phyloP scores from a whole-genome alignment of 306 rosid genomes.

The Phaseolus lunatus region DNA sequence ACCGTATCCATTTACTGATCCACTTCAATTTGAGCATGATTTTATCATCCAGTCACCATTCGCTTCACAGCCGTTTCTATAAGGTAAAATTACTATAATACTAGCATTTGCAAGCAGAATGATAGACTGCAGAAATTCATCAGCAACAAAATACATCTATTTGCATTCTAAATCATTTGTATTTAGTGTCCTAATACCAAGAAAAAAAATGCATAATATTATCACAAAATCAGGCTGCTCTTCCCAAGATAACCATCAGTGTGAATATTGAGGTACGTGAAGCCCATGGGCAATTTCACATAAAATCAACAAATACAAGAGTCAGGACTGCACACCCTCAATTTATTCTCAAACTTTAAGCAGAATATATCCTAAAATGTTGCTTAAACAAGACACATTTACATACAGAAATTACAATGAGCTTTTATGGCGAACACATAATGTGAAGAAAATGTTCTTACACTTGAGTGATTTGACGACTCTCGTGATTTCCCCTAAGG shows the following conservation, averaged over 20 bases:
- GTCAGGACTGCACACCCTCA: neutral
- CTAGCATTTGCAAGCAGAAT: neutral
- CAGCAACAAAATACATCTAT: constrained; percentile 1
- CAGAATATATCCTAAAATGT: constrained; percentile 35
- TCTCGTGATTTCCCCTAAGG: constrained; percentile 97
- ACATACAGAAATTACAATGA: neutral
- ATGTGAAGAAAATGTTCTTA: constrained; percentile 55
- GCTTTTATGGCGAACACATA: constrained; percentile 24
- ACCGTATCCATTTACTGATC: neutral
- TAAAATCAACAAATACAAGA: constrained; percentile 18
- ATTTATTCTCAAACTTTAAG: constrained; percentile 17
- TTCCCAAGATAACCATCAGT: neutral
- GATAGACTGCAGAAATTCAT: neutral
- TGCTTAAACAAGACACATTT: constrained; percentile 17
- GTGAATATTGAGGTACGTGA: constrained; percentile 21
- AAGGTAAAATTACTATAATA: neutral
- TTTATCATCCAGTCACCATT: neutral
- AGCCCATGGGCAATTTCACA: neutral
- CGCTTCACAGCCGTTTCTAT: constrained; percentile 11
- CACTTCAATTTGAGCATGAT: constrained; percentile 7
- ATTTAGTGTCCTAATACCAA: neutral
- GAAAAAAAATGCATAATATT: neutral
- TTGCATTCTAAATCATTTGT: neutral
- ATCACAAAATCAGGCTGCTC: neutral
- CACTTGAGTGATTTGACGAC: constrained; percentile 99